phyloP scores from a whole-genome alignment of 805 yeast genomes.

The Saccharomycopsis vini region DNA sequence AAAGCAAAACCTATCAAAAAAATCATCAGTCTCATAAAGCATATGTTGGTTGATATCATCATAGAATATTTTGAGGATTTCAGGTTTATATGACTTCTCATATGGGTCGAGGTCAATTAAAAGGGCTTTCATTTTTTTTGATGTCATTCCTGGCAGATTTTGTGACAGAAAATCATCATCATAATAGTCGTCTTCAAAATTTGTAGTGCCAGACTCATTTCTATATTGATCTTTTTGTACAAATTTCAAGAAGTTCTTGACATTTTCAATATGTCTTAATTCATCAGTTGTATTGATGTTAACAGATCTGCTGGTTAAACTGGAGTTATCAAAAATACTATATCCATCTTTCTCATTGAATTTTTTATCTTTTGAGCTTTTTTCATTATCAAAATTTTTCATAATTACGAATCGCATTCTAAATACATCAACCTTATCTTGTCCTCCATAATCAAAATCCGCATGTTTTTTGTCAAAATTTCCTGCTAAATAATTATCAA shows the following conservation, averaged over 20 bases:
- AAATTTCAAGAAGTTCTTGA: conserved; percentile 8
- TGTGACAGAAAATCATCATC: neutral
- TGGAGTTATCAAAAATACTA: neutral
- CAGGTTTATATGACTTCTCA: conserved; percentile 65
- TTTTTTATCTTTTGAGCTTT: neutral
- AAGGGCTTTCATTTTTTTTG: conserved; percentile 54
- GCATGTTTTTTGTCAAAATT: conserved; percentile 51
- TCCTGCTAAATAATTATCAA: conserved; percentile 90
- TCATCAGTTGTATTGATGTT: neutral
- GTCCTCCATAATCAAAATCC: conserved; percentile 32
- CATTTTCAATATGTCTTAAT: conserved; percentile 11
- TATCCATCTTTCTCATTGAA: neutral
- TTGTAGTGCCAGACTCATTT: neutral
- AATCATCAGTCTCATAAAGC: conserved; percentile 63
- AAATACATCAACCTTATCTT: conserved; percentile 42
- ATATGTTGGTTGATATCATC: conserved; percentile 54
- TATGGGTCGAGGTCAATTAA: conserved; percentile 69
- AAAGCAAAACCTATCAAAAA: conserved; percentile 47
- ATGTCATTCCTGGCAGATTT: neutral
- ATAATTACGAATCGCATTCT: conserved; percentile 71
- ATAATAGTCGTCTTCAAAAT: neutral
- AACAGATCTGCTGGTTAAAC: neutral
- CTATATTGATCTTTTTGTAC: conserved; percentile 13
- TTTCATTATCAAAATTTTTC: conserved; percentile 2
- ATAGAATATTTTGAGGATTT: conserved; percentile 72